Evolutionary conservation across 805 yeast species (phyloP).

Genomic region (Diddensiella caesifluorescens): DNA sequence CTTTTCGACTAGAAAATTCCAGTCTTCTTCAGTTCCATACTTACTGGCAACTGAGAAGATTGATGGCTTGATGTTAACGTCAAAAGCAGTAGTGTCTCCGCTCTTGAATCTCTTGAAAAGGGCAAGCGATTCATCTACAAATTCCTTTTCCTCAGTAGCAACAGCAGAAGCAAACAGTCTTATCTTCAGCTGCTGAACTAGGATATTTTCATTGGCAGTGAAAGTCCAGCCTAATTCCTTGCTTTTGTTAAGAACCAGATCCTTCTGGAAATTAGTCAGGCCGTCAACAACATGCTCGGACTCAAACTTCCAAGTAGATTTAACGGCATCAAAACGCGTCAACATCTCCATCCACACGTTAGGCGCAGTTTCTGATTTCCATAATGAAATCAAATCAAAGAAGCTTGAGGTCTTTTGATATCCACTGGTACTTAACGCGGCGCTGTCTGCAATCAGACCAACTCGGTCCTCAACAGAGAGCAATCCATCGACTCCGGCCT

Average conservation of each 20-base stretch:
- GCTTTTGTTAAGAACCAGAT: slow-evolving; percentile 51
- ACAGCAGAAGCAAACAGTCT: slow-evolving; percentile 40
- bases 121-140: slow-evolving; percentile 30
- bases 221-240: slow-evolving; percentile 62
- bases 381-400: slow-evolving; percentile 44
- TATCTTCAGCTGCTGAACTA: slow-evolving; percentile 61
- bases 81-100: slow-evolving; percentile 64
- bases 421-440: slow-evolving; percentile 50
- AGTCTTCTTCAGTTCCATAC: slow-evolving; percentile 56
- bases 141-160: slow-evolving; percentile 31
- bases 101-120: slow-evolving; percentile 49
- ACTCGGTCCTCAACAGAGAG: slow-evolving; percentile 56
- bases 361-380: slow-evolving; percentile 48
- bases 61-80: slow-evolving; percentile 65
- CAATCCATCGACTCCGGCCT: slow-evolving; percentile 46
- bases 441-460: slow-evolving; percentile 59
- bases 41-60: slow-evolving; percentile 65
- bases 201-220: slow-evolving; percentile 43
- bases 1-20: slow-evolving; percentile 54
- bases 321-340: slow-evolving; percentile 38
- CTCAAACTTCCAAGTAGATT: slow-evolving; percentile 47
- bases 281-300: slow-evolving; percentile 37
- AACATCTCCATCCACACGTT: slow-evolving; percentile 50
- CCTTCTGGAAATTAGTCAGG: slow-evolving; percentile 42
- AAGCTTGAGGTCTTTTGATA: slow-evolving; percentile 44